Percentiles rank a stretch among this genome's conserved stretches.
Evolutionary conservation across 73 alveolate genomes (phyloP).

Genomic region (Paramecium caudatum): DNA sequence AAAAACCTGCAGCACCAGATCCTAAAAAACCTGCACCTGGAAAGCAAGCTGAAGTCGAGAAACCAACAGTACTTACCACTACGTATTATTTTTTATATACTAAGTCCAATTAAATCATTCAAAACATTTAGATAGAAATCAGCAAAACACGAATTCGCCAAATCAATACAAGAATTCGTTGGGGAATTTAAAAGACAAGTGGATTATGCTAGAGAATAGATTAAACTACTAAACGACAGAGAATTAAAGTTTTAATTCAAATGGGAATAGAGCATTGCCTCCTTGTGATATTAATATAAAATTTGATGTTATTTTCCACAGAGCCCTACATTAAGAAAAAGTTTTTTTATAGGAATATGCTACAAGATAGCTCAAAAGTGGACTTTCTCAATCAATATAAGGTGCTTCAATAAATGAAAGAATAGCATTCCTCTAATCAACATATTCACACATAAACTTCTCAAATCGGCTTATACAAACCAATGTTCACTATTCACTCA

Average conservation of each 20-base stretch:
- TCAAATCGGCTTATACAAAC: neutral
- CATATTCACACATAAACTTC: constrained; percentile 7
- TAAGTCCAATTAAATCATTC: constrained; percentile 69
- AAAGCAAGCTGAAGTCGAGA: constrained; percentile 8
- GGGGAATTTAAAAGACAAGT: constrained; percentile 51
- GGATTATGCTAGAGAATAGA: constrained; percentile 14
- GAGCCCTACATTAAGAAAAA: constrained; percentile 33
- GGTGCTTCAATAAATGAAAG: constrained; percentile 1
- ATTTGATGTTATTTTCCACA: constrained; percentile 15
- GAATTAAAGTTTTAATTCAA: constrained; percentile 74
- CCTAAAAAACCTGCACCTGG: constrained; percentile 70
- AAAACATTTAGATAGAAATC: constrained; percentile 69
- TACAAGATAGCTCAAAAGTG: neutral
- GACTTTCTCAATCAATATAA: constrained; percentile 31
- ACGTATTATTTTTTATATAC: neutral
- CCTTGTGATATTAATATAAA: constrained; percentile 65
- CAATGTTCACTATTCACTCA: constrained; percentile 39
- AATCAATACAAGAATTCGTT: constrained; percentile 8
- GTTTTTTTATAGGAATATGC: constrained; percentile 15
- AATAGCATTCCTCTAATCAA: neutral
- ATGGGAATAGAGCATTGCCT: constrained; percentile 70
- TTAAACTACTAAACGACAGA: constrained; percentile 57
- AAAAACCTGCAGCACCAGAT: constrained; percentile 66
- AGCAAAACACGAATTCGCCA: constrained; percentile 51
- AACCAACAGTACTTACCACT: neutral